These are phyloP conservation scores for Entomortierella beljakovae DNA, from an alignment of 192 early-diverging fungal species.

Conservation along the genomic window DNA sequence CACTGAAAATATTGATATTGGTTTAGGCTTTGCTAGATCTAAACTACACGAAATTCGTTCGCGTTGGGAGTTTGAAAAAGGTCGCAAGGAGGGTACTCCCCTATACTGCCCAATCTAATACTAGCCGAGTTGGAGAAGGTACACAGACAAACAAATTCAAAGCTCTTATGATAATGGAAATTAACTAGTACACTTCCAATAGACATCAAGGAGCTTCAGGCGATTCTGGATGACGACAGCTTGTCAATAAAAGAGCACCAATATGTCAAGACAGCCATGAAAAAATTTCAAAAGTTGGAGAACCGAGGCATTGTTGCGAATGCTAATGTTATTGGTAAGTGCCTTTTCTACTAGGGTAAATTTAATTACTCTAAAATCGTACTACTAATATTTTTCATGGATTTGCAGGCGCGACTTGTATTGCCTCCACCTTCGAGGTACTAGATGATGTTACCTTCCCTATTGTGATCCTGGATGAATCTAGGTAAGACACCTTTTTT, in stretches of 20 bases:
- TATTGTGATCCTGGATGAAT: conserved; percentile 89
- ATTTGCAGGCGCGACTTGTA: conserved; percentile 81
- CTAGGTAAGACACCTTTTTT: conserved; percentile 44
- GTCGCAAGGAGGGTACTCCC: conserved; percentile 75
- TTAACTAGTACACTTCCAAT: neutral
- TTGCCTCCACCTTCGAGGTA: conserved; percentile 80
- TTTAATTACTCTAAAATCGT: neutral
- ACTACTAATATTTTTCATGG: neutral
- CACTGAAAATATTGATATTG: neutral
- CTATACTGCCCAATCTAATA: conserved; percentile 61
- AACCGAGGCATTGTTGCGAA: conserved; percentile 59
- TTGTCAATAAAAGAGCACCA: conserved; percentile 56
- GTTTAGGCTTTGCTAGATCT: conserved; percentile 65
- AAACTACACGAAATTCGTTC: conserved; percentile 73
- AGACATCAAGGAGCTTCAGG: conserved; percentile 83
- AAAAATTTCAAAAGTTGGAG: conserved; percentile 66
- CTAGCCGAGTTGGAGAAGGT: conserved; percentile 49
- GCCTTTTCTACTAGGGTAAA: neutral
- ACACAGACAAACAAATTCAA: neutral
- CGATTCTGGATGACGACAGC: conserved; percentile 72
- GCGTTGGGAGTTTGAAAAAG: conserved; percentile 78
- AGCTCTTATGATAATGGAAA: neutral
- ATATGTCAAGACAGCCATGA: conserved; percentile 63
- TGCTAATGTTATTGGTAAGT: conserved; percentile 68
- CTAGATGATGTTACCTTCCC: conserved; percentile 68